phyloP scores from a whole-genome alignment of 2,329 filamentous ascomycete species.

The Cladosporium sp. region DNA sequence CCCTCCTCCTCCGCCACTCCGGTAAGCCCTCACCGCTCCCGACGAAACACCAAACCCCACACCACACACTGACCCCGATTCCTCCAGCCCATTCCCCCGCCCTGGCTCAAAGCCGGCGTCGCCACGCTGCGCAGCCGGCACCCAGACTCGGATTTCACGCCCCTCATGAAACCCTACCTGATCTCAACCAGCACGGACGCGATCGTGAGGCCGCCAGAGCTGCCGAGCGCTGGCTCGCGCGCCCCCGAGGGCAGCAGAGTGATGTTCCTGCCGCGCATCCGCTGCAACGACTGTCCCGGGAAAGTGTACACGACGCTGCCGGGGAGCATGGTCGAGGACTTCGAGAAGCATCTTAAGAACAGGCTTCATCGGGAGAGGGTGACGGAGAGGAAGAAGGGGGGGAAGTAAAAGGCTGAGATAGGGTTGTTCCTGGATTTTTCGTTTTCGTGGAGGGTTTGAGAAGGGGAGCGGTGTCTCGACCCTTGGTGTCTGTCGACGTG shows the following conservation, averaged over 20 bases:
- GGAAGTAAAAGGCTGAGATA: not conserved
- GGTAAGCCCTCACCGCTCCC: constrained; percentile 49
- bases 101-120: constrained; percentile 78
- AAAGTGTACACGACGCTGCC: constrained; percentile 92
- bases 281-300: constrained; percentile 86
- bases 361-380: constrained; percentile 54
- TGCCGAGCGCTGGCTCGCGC: constrained; percentile 40
- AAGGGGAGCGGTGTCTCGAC: too few species aligned
- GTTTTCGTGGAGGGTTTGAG: too few species aligned
- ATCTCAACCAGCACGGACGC: constrained; percentile 68
- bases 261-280: constrained; percentile 82
- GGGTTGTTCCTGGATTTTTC: too few species aligned
- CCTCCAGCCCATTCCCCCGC: constrained; percentile 72
- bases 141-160: constrained; percentile 79
- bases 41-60: not conserved
- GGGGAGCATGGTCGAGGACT: constrained; percentile 79
- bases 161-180: constrained; percentile 83
- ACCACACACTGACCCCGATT: constrained; percentile 10
- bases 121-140: constrained; percentile 65
- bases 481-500: too few species aligned
- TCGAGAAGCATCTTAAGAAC: constrained; percentile 89
- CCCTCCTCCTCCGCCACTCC: constrained; percentile 55
- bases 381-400: constrained; percentile 17
- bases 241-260: constrained; percentile 65
- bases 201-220: constrained; percentile 18